A percentile compares a stretch with the other conserved stretches of the same genome.
These are phyloP conservation scores for Pichiaceae sp. DNA, from an alignment of 1,139 yeast genomes.

Conservation along the genomic window DNA sequence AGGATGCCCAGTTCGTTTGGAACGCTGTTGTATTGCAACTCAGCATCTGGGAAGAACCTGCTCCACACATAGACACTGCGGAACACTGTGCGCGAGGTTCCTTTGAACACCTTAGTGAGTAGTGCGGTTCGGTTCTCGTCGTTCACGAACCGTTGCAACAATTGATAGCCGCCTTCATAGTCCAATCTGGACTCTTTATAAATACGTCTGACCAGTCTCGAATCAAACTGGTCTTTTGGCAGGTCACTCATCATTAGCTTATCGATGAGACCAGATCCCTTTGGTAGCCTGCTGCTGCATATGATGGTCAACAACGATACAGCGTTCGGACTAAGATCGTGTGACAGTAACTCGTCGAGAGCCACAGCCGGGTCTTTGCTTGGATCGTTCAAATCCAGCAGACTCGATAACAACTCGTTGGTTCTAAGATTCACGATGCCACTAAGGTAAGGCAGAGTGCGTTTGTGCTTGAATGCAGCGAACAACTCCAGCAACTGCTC, in stretches of 20 bases:
- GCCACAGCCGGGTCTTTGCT: no score
- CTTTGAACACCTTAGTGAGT: conserved; percentile 1
- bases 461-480: conserved; percentile 3
- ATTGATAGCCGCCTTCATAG: not conserved
- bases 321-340: not conserved
- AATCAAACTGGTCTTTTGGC: not conserved
- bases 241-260: not conserved
- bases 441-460: not conserved
- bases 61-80: not conserved
- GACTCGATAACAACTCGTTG: not conserved
- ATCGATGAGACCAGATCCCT: not conserved
- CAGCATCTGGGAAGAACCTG: not conserved
- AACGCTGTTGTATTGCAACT: not conserved
- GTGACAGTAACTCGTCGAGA: not conserved
- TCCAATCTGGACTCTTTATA: not conserved
- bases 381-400: not conserved
- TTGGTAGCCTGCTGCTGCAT: not conserved
- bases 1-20: not conserved
- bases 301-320: not conserved
- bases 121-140: not conserved
- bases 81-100: not conserved
- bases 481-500: conserved; percentile 9
- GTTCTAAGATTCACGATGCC: not conserved
- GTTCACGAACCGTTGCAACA: not conserved
- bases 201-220: not conserved